A percentile compares a stretch with the other conserved stretches of the same genome.
Evolutionary conservation across 2,329 filamentous ascomycete species (phyloP).

Genomic region (Fusarium abutilonis): DNA sequence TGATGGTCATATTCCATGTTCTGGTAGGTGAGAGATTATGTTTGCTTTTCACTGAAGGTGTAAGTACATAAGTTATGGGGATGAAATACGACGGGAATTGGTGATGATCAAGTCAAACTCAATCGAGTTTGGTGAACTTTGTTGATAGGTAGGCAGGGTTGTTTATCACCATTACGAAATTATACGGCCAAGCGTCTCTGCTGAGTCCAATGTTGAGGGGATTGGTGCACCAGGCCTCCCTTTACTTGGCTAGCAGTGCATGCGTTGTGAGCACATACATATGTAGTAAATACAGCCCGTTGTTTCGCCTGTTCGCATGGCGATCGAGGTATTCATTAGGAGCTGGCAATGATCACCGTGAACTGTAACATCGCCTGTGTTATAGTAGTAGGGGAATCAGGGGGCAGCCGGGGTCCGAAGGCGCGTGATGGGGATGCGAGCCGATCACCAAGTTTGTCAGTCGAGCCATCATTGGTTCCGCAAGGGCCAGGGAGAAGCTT

Average conservation of each 20-base stretch:
- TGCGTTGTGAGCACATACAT: not conserved
- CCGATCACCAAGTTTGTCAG: slow-evolving; percentile 18
- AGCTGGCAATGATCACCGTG: slow-evolving; percentile 3
- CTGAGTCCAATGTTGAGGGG: not conserved
- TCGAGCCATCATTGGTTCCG: slow-evolving; percentile 10
- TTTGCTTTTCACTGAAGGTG: no score
- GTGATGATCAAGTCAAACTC: slow-evolving; percentile 21
- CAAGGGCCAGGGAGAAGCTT: not conserved
- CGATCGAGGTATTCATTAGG: not conserved
- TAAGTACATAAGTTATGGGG: not conserved
- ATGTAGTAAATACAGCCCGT: not conserved
- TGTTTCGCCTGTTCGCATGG: slow-evolving; percentile 1
- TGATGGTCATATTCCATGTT: not conserved
- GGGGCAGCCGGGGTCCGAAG: slow-evolving; percentile 18
- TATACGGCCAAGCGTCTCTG: not conserved
- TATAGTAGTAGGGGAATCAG: slow-evolving; percentile 12
- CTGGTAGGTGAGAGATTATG: not conserved
- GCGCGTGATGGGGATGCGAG: slow-evolving; percentile 17
- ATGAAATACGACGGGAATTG: slow-evolving; percentile 9
- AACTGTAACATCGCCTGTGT: slow-evolving; percentile 21
- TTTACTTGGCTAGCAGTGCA: no score
- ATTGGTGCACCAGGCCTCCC: not conserved
- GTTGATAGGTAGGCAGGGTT: slow-evolving; percentile 12
- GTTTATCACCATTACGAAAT: not conserved
- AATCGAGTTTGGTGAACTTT: slow-evolving; percentile 29